Base-by-base conservation (phyloP, 495 filamentous ascomycete species). In the Daldinia concentrica region DNA sequence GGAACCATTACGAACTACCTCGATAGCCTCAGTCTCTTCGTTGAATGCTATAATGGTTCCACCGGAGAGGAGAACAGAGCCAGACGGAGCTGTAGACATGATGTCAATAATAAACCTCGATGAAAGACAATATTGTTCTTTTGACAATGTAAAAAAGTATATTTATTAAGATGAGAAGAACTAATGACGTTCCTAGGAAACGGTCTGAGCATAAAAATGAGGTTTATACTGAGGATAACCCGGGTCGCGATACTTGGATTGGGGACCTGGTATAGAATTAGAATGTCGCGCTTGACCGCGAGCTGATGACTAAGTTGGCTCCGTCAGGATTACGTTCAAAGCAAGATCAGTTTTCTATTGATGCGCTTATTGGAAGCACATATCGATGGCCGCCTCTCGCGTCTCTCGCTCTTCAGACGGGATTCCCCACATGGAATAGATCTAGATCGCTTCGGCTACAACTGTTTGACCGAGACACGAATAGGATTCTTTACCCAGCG, bases 1-100 rank as follows among this genome's bases (percentile, higher is more conserved):
- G 2, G 81, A 77, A 56, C 79, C 79, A 66, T 82, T 68, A 15
- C 75, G 79, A 17, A 83, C 76, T 1, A 82, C 79, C 0, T 78
- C 61, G 7, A 85, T 73, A 1, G 67, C 70, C 17, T 83, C 71
- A 22, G 69, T 74, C 7, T 63, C 58, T 7, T 76, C 70, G 59
- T 84, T 69, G 37, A 80, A 85, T 14, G 79, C 73, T 54, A 85
- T 77, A 45, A 85, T 80, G 8, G 82, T 85, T 27, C 81, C 82
- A 34, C 79, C 77, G 1, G 72, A 71, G 15, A 82, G 75, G n/a
- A 82, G 74, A 54, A 76, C 71, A 0, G 80, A 81, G 3, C 71
- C 63, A 0, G 76, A 66, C 19, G 64, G 29, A 50, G 68, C 30
- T 3, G 56, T 41, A 37, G 71, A 37, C 62, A 64, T 62, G 37